phyloP scores from a whole-genome alignment of 441 rosid species.

The Gossypium gossypioides region DNA sequence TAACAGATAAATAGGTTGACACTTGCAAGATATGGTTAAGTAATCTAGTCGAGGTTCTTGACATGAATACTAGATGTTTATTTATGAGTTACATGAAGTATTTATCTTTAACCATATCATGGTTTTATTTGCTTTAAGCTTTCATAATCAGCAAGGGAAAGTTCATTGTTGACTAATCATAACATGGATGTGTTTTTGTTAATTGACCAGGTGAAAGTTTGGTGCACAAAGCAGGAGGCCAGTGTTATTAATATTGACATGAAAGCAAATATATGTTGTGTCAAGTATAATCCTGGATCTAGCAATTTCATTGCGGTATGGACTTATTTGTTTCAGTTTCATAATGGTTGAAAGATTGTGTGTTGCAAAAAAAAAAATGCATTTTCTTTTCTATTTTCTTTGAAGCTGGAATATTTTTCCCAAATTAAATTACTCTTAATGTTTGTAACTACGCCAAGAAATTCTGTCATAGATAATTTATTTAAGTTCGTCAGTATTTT shows the following conservation, averaged over 20 bases:
- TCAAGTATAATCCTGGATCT: conserved; percentile 96
- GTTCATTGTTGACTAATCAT: background rate
- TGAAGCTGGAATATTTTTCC: background rate
- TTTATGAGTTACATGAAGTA: background rate
- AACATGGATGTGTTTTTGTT: conserved; percentile 11
- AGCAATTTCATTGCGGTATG: conserved; percentile 88
- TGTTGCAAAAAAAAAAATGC: background rate
- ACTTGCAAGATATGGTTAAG: background rate
- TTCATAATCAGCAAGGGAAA: background rate
- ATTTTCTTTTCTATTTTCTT: background rate
- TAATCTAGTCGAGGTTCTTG: conserved; percentile 1
- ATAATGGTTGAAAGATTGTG: background rate
- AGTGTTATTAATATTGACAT: conserved; percentile 89
- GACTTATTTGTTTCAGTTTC: background rate
- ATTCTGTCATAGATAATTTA: background rate
- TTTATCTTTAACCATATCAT: conserved; percentile 1
- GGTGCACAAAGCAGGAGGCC: conserved; percentile 96
- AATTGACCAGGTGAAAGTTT: conserved; percentile 78
- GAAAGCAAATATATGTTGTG: conserved; percentile 98
- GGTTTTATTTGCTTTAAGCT: background rate
- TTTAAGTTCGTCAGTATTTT: background rate
- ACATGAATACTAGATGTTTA: background rate
- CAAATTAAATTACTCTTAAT: background rate
- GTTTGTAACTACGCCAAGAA: background rate
- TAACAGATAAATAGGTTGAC: background rate